These are phyloP conservation scores for Aspergillus sojae DNA, from an alignment of 2,329 filamentous ascomycete species.

Conservation along the genomic window DNA sequence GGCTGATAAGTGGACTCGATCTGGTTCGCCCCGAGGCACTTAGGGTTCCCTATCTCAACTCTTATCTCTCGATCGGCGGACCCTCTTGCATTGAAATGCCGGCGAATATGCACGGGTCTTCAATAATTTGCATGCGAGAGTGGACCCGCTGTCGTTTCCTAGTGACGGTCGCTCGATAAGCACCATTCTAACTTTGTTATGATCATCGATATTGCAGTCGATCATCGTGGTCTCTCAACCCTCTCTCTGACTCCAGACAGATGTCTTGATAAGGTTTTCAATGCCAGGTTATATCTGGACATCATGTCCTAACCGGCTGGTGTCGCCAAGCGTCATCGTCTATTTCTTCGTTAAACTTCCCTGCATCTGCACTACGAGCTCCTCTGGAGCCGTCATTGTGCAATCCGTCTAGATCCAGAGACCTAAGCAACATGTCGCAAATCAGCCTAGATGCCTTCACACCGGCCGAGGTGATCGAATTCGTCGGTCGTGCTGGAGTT, in stretches of 20 bases:
- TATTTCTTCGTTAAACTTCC: not conserved
- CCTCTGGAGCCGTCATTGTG: not conserved
- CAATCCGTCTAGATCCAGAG: not conserved
- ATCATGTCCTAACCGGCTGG: not conserved
- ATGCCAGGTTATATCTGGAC: not conserved
- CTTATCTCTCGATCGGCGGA: conserved; percentile 4
- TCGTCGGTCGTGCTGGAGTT: conserved; percentile 53
- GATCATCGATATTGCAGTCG: not conserved
- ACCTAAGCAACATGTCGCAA: not conserved
- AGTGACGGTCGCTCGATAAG: not conserved
- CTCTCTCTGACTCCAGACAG: not conserved
- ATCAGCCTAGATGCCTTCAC: conserved; percentile 44
- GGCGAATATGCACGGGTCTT: not conserved
- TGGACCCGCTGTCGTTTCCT: not conserved
- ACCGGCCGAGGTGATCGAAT: conserved; percentile 53
- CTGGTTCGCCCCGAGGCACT: not conserved
- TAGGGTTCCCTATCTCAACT: not conserved
- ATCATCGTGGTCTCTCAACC: not conserved
- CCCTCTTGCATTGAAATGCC: not conserved
- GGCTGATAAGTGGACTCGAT: not conserved
- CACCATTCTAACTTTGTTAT: not conserved
- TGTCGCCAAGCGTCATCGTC: not conserved
- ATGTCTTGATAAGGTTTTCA: not conserved
- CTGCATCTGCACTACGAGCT: not conserved
- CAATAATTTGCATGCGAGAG: not conserved